phyloP scores from a whole-genome alignment of 257 asterid genomes.

The Salvia rosmarinus region DNA sequence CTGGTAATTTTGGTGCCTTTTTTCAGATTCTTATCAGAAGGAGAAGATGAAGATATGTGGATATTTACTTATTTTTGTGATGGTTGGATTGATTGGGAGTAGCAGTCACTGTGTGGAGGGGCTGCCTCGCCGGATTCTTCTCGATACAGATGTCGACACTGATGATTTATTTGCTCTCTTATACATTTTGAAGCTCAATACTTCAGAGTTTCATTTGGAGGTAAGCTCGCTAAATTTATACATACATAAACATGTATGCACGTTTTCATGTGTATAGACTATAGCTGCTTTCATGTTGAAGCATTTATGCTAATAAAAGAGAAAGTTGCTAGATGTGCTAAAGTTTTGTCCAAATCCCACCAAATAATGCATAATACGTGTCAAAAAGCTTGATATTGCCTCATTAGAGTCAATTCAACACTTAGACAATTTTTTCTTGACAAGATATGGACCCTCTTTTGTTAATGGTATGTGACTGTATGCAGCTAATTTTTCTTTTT shows the following conservation, averaged over 20 bases:
- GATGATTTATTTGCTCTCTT: constrained; percentile 84
- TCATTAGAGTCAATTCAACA: too few species aligned
- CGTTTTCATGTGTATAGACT: not conserved
- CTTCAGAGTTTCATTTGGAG: constrained; percentile 70
- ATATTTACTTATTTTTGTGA: constrained; percentile 17
- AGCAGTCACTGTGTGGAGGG: constrained; percentile 30
- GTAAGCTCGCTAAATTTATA: constrained; percentile 32
- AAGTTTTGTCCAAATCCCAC: too few species aligned
- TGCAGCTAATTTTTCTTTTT: not conserved
- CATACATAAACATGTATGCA: not conserved
- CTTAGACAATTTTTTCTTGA: too few species aligned
- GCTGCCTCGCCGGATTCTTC: constrained; percentile 60
- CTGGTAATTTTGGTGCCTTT: constrained; percentile 7
- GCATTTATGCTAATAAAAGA: not conserved
- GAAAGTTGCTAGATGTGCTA: not conserved
- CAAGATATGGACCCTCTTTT: not conserved
- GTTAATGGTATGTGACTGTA: too few species aligned
- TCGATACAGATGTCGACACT: constrained; percentile 80
- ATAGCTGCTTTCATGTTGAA: constrained; percentile 6
- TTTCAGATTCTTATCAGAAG: not conserved
- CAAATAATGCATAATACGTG: too few species aligned
- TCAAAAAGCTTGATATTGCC: too few species aligned
- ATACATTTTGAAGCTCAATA: constrained; percentile 74
- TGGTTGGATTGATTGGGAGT: constrained; percentile 21
- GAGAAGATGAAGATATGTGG: constrained; percentile 39